phyloP scores from a whole-genome alignment of 148 eudicot genomes.

The Salicornia ramosissima region DNA sequence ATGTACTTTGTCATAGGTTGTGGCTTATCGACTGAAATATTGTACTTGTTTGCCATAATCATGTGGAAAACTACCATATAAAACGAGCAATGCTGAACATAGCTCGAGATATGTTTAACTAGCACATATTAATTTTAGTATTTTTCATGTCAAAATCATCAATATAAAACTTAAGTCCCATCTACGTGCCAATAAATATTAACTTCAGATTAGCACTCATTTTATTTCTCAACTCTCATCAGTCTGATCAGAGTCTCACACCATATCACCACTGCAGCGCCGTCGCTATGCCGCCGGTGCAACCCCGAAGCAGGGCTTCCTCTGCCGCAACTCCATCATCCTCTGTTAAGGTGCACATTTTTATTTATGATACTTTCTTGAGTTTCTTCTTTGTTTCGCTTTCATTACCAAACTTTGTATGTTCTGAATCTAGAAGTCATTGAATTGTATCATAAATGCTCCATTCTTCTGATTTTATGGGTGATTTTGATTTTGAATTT shows the following conservation, averaged over 20 bases:
- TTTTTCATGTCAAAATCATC: no score
- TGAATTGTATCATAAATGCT: neutral
- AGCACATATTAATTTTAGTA: no score
- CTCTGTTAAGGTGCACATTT: constrained; percentile 18
- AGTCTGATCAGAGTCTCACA: neutral
- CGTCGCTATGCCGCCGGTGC: constrained; percentile 25
- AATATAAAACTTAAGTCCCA: no score
- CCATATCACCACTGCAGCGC: constrained; percentile 3
- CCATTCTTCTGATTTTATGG: neutral
- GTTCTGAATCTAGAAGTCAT: constrained; percentile 1
- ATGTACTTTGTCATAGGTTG: no score
- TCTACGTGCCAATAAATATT: no score
- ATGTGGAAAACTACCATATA: no score
- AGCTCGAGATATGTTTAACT: no score
- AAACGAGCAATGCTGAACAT: no score
- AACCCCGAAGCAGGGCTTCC: constrained; percentile 19
- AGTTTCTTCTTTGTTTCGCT: constrained; percentile 5
- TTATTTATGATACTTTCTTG: no score
- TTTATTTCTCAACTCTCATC: neutral
- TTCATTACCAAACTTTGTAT: neutral
- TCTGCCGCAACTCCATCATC: constrained; percentile 15
- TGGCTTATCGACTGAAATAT: no score
- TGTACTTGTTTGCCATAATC: no score
- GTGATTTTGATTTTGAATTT: neutral
- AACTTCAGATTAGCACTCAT: no score